Evolutionary conservation across 805 yeast species (phyloP).

Genomic region (Tetrapisispora pingtungensis): DNA sequence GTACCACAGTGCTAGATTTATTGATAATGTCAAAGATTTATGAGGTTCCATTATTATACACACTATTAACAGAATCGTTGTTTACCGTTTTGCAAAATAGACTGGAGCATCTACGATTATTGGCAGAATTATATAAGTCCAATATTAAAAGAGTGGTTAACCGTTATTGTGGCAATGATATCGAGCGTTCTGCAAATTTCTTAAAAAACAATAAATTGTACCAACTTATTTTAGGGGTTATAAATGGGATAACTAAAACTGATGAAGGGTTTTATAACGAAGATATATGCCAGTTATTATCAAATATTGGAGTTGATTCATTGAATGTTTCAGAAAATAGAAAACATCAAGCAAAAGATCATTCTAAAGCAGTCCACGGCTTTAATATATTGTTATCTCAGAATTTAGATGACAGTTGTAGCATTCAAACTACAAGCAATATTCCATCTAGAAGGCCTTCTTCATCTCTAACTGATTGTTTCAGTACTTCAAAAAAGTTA

Average conservation of each 20-base stretch:
- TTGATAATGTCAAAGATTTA: conserved; percentile 53
- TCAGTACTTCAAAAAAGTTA: background rate
- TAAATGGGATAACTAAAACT: conserved; percentile 44
- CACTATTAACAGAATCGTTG: conserved; percentile 55
- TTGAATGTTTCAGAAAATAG: background rate
- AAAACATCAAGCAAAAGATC: background rate
- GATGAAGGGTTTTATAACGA: conserved; percentile 59
- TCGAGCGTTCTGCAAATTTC: conserved; percentile 14
- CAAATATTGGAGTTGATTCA: conserved; percentile 7
- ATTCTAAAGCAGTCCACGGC: background rate
- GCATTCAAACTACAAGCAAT: background rate
- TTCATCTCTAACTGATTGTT: background rate
- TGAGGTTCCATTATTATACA: conserved; percentile 61
- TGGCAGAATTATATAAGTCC: conserved; percentile 17
- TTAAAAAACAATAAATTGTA: conserved; percentile 22
- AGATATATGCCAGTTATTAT: conserved; percentile 39
- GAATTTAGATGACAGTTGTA: background rate
- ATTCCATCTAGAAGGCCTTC: background rate
- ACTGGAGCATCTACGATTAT: conserved; percentile 37
- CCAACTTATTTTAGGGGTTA: conserved; percentile 37
- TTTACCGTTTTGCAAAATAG: conserved; percentile 60
- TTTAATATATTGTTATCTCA: background rate
- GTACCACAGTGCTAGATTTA: conserved; percentile 59
- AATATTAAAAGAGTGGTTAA: conserved; percentile 9
- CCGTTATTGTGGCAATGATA: conserved; percentile 18